Conservation (phyloP, 192 early-diverging fungal genomes). For the Neocallimastix lanati region DNA sequence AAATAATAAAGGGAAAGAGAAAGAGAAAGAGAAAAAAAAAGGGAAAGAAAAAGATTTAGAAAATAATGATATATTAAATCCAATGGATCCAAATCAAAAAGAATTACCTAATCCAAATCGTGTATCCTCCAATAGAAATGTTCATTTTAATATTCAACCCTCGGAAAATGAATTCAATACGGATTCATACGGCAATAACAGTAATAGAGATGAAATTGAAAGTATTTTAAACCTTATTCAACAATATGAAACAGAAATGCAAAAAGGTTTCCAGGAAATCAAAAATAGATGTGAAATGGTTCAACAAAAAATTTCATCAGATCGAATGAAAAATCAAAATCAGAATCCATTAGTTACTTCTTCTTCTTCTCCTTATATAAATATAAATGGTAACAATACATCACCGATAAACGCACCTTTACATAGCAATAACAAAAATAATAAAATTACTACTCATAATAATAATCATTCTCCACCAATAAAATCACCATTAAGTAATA, state of each 20-base stretch:
- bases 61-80: neutral
- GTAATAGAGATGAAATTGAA: neutral
- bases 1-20: too few species aligned
- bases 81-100: neutral
- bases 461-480: too few species aligned
- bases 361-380: neutral
- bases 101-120: neutral
- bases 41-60: neutral
- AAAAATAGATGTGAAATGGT: neutral
- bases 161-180: too few species aligned
- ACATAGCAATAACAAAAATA: too few species aligned
- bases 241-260: neutral
- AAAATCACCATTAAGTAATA: too few species aligned
- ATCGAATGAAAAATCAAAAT: neutral
- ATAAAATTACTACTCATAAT: too few species aligned
- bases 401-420: neutral
- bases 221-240: neutral
- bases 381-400: neutral
- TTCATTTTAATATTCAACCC: neutral
- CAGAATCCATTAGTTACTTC: too few species aligned
- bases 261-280: neutral
- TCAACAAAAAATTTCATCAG: neutral
- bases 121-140: neutral
- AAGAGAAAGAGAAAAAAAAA: neutral
- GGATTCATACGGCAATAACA: neutral